A percentile compares a stretch with the other conserved stretches of the same genome.
Conservation (phyloP, 768 basidiomycete genomes). For the Amanita pseudoporphyria region DNA sequence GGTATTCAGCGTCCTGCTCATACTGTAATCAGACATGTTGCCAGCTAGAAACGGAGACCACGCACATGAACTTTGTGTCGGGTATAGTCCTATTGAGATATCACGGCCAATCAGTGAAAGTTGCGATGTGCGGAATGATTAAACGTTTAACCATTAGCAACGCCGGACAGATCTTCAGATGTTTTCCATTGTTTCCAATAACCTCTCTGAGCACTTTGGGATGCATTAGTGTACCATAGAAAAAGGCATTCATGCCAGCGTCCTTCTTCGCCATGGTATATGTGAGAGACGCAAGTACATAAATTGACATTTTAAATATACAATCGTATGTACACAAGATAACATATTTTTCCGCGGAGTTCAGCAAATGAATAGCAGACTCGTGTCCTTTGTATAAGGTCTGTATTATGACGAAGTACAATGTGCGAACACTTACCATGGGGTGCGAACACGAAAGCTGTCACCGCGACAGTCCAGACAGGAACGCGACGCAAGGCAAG, state of each 20-base stretch:
- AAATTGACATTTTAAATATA: neutral
- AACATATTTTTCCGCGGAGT: neutral
- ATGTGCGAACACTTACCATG: slow-evolving; percentile 25
- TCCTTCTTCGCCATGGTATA: neutral
- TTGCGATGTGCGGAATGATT: neutral
- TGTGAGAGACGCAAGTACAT: neutral
- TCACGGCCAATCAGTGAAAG: no score
- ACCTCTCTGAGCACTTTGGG: slow-evolving; percentile 75
- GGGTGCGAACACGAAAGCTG: slow-evolving; percentile 30
- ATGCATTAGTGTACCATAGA: slow-evolving; percentile 89
- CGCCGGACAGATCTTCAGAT: slow-evolving; percentile 65
- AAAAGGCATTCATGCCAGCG: slow-evolving; percentile 40
- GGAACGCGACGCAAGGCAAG: neutral
- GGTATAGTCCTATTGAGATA: slow-evolving; percentile 52
- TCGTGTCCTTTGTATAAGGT: slow-evolving; percentile 17
- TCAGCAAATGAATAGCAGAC: slow-evolving; percentile 21
- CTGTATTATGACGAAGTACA: neutral
- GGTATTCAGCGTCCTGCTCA: slow-evolving; percentile 68
- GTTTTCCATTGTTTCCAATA: slow-evolving; percentile 53
- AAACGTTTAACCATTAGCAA: slow-evolving; percentile 49
- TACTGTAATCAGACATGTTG: neutral
- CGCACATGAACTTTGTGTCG: slow-evolving; percentile 69
- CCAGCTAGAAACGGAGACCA: neutral
- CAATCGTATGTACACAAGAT: neutral
- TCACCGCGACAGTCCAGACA: neutral